Percentiles rank a stretch among this genome's conserved stretches.
Conservation (phyloP, 139 green algal genomes). For the Micractinium conductrix region DNA sequence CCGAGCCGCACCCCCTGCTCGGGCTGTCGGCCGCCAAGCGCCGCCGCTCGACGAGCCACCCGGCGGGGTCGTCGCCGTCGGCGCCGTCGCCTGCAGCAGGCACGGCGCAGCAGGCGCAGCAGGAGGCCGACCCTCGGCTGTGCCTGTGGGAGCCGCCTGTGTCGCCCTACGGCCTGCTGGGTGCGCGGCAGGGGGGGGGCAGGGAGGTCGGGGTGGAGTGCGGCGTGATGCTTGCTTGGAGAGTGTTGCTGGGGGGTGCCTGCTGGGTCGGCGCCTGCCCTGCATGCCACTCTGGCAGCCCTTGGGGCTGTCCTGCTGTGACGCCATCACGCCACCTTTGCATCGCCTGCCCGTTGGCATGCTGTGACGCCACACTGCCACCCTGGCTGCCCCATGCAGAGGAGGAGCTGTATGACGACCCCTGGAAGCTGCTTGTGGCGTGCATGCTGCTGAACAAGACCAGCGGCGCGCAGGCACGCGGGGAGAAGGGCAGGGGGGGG, state of each 20-base stretch:
- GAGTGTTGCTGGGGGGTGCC: no score
- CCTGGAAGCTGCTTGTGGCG: conserved; percentile 91
- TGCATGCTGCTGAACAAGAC: conserved; percentile 96
- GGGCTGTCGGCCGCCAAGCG: background rate
- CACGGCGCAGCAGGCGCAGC: background rate
- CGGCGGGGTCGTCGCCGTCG: background rate
- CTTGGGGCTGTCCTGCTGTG: no score
- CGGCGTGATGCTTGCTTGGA: no score
- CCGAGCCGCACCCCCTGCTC: background rate
- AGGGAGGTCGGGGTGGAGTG: no score
- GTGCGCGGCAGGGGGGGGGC: background rate
- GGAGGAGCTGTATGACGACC: conserved; percentile 87
- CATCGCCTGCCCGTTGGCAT: no score
- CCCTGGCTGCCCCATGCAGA: no score
- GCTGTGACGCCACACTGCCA: no score
- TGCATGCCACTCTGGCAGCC: no score
- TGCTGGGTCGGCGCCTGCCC: no score
- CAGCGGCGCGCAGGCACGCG: conserved; percentile 31
- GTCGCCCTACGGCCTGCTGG: conserved; percentile 76
- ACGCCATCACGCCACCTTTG: no score
- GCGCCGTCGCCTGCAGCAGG: background rate
- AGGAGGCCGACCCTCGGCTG: conserved; percentile 45
- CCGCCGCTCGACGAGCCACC: background rate
- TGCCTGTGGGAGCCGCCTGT: conserved; percentile 72
- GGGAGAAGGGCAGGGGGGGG: no score